A percentile compares a stretch with the other conserved stretches of the same genome.
Evolutionary conservation across 768 basidiomycete genomes (phyloP).

Genomic region (Scleroderma citrinum): DNA sequence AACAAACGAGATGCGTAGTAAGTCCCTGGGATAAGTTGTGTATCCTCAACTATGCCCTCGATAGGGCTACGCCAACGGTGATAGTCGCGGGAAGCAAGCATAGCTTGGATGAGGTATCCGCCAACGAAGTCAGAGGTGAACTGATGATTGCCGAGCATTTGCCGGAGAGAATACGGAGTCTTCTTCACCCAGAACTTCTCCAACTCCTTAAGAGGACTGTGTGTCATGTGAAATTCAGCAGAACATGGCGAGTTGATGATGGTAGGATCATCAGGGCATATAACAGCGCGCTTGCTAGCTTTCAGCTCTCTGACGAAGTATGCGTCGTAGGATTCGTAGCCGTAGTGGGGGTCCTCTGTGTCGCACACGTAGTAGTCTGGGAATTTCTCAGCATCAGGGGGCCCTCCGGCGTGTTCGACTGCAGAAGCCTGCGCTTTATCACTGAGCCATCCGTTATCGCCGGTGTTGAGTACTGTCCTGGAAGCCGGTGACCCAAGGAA

Average conservation of each 20-base stretch:
- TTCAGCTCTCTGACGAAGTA: conserved; percentile 48
- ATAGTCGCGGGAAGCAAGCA: conserved; percentile 49
- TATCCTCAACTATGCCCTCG: conserved; percentile 36
- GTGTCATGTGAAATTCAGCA: conserved; percentile 41
- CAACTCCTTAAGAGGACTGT: conserved; percentile 30
- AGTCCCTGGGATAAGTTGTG: conserved; percentile 43
- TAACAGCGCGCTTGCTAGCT: conserved; percentile 36
- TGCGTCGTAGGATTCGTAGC: conserved; percentile 47
- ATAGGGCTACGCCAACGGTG: conserved; percentile 64
- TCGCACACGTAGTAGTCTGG: conserved; percentile 36
- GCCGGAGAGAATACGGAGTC: conserved; percentile 50
- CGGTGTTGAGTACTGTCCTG: conserved; percentile 32
- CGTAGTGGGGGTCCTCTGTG: conserved; percentile 35
- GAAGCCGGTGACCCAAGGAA: conserved; percentile 44
- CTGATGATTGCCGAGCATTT: conserved; percentile 46
- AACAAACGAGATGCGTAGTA: conserved; percentile 41
- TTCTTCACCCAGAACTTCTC: conserved; percentile 60
- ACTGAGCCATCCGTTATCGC: conserved; percentile 46
- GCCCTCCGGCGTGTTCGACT: conserved; percentile 4
- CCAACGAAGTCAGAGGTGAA: conserved; percentile 39
- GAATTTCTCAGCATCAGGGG: conserved; percentile 13
- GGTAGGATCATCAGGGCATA: conserved; percentile 16
- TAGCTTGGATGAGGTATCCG: conserved; percentile 51
- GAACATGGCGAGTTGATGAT: conserved; percentile 51
- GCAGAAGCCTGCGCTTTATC: conserved; percentile 20